Evolutionary conservation across 495 filamentous ascomycete genomes (phyloP).

Genomic region (Penicillium ochrochloron): DNA sequence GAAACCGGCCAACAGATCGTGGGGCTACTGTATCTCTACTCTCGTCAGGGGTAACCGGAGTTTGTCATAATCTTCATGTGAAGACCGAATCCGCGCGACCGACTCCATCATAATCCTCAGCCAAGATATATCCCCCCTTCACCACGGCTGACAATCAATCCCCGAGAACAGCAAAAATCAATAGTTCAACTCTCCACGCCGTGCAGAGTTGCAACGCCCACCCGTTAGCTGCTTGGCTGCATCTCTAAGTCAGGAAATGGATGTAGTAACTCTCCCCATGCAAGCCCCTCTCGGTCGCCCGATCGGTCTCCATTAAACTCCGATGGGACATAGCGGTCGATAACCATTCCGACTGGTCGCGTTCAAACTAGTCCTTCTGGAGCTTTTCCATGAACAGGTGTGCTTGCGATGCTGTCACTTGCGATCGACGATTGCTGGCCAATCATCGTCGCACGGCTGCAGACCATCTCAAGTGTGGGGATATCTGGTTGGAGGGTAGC

Average conservation of each 20-base stretch:
- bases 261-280: background rate
- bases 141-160: slow-evolving; percentile 7
- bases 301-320: slow-evolving; percentile 19
- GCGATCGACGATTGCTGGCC: background rate
- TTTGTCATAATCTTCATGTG: background rate
- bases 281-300: slow-evolving; percentile 17
- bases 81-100: background rate
- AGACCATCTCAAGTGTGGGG: background rate
- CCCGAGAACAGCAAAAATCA: slow-evolving; percentile 8
- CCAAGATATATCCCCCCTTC: background rate
- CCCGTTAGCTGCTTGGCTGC: slow-evolving; percentile 24
- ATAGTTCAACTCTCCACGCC: background rate
- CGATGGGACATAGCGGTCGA: slow-evolving; percentile 8
- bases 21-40: background rate
- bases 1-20: background rate
- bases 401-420: background rate
- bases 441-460: background rate
- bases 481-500: background rate
- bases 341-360: background rate
- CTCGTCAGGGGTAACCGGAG: background rate
- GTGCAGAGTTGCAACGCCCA: slow-evolving; percentile 20
- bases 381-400: background rate
- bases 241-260: slow-evolving; percentile 16
- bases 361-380: background rate
- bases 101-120: background rate